A percentile compares a stretch with the other conserved stretches of the same genome.
Conservation (phyloP, 768 basidiomycete species). For the Gymnopilus junonius region DNA sequence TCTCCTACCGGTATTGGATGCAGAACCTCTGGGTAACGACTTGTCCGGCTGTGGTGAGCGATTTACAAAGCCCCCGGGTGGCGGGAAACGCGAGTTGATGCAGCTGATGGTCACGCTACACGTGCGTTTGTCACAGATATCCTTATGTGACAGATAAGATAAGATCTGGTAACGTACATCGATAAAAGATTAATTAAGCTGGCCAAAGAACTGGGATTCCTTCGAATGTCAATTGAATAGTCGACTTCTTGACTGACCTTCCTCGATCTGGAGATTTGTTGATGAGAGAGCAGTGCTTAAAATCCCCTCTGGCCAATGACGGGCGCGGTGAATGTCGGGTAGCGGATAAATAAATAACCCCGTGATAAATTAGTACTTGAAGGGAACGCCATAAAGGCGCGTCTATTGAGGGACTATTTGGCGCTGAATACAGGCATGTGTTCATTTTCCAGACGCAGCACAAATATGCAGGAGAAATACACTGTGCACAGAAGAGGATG, state of each 20-base stretch:
- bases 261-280: neutral
- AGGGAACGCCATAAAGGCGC: neutral
- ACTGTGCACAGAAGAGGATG: constrained; percentile 40
- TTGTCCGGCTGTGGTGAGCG: neutral
- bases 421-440: neutral
- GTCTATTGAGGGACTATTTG: neutral
- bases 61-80: neutral
- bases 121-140: neutral
- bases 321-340: neutral
- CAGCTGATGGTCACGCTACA: neutral
- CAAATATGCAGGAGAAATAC: neutral
- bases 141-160: neutral
- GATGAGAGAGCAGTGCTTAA: neutral
- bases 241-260: neutral
- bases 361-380: neutral
- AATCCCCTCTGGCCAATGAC: neutral
- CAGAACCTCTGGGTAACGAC: neutral
- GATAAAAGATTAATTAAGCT: too few species aligned
- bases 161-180: neutral
- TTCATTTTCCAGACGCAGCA: neutral
- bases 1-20: neutral
- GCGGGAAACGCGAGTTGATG: neutral
- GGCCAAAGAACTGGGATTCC: neutral
- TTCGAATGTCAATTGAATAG: neutral
- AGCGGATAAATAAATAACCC: neutral